Base-by-base conservation (phyloP, 2,329 filamentous ascomycete species). In the Balansia obtecta region DNA sequence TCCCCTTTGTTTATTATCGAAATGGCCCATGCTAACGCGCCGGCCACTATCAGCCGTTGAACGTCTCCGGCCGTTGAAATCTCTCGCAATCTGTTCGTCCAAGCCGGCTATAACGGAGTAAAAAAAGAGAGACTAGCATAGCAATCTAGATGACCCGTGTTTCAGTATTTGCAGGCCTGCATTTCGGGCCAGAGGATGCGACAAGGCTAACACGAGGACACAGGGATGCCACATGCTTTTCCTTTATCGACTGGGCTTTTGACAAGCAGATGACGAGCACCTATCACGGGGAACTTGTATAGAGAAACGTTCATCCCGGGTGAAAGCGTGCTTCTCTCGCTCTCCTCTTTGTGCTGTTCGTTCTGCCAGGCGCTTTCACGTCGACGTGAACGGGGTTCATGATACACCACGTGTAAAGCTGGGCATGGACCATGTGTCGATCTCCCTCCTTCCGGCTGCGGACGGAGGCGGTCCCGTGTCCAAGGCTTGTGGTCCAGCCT, bases 171-270 rank as follows among this genome's bases (percentile, higher is more conserved):
- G 33, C 39, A 43, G n/a, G n/a, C 45, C 40, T 49, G 43, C 46
- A 48, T 49, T 37, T 53, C 51, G 48, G 48, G 49, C 42, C 49
- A 48, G 34, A 53, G 46, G 44, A 42, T 32, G 39, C 32, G 33
- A 40, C 49, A 51, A 49, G 52, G 46, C 42, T 43, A 49, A 51
- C 49, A 53, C 52, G 52, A 53, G 49, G 52, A 37, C 43, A 30
- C 49, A 53, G 30, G 52, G 52, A 53, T 51, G 38, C 33, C 43
- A 42, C 27, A 46, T 46, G 43, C 27, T 27, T 27, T 27, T 27
- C 42, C 32, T 34, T 34, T 46, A 39, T 20, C 15, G 22, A 22
- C 37, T 22, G 27, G 8, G 12, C 9, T 33, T 33, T 30, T 43
- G 30, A 43, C 20, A 8, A 33, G 16, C 47, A 38, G 18, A 37